Base-by-base conservation (phyloP, 2,329 filamentous ascomycete species). In the Pestalotiopsis sp. region DNA sequence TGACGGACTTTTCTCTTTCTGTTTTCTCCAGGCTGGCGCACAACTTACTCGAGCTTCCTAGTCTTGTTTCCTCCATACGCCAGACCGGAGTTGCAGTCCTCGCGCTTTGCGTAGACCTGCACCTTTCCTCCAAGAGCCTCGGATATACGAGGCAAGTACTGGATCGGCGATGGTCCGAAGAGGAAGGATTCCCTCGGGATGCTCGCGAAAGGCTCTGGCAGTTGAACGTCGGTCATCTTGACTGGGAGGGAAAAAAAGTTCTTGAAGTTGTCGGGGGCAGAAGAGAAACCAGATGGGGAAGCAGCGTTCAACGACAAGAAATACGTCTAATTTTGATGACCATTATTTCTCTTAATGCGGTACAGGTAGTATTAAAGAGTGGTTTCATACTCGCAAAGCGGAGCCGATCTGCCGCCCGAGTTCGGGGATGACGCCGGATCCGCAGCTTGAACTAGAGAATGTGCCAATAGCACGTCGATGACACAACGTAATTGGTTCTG, bases 31-130 rank as follows among this genome's bases (percentile, higher is more conserved):
- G 56, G n/a, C 12, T 23, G 56, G 23, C n/a, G 17, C 20, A 17
- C 17, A 17, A 74, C 76, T 72, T 76, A 88, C 83, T 93, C 90
- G 2, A 92, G 83, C 78, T 92, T 92, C 68, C 90, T 84, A 38
- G 87, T 88, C 80, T 92, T 92, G 82, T 92, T 92, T 66, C 90
- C 90, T 49, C 90, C 90, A 74, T 85, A 91, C 3, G 90, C 90
- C 20, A 92, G 84, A 0, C 87, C 88, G 1, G 89, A 91, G 80
- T 91, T 92, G 75, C 89, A 88, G 80, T 93, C 91, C 72, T 93
- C 91, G 64, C 91, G 86, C 80, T 93, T 93, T 66, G 91, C 91
- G 76, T 89, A 93, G 71, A 93, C 86, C 23, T 85, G 82, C 56
- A 91, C 87, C 73, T 85, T 85, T 38, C 85, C 85, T 63, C 87